Evolutionary conservation across 495 filamentous ascomycete species (phyloP), one percentile per base, ranked within the genome.

Genomic region (Halenospora varia): DNA sequence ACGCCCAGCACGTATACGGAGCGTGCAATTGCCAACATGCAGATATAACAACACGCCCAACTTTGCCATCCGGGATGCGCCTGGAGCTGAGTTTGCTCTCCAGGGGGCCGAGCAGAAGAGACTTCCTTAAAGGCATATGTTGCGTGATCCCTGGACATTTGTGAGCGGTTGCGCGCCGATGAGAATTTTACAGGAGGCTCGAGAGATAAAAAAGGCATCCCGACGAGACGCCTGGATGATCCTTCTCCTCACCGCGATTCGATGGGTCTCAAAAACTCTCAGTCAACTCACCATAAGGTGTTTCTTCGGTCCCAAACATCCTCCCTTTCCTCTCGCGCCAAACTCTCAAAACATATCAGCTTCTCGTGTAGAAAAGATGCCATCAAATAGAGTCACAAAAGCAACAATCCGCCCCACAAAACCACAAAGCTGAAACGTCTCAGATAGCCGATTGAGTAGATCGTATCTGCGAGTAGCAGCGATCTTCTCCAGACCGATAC

Each of bases 351-450:
- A 35, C 29, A 35, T 35, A 35, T 35, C 29, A 35, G 29, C 4
- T 35, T 13, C 4, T 13, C 6, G 29, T 35, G 29, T 13, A 6
- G 13, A 35, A 6, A 6, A 13, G 13, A 35, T 13, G 13, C 29
- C 29, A n/a, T n/a, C n/a, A n/a, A 35, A 35, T 35, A 13, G 13
- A 35, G 29, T 35, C 29, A 13, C 29, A 35, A 35, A 35, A 35
- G 29, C 29, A 35, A 35, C n/a, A n/a, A 35, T 6, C 13, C 29
- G 29, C 6, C 25, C 22, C 25, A 17, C 3, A 25, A 10, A 29
- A 39, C 25, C 3, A 6, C 15, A 4, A n/a, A 46, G 18, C 45
- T 57, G 54, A 57, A 57, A 57, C 54, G 46, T 57, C 40, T 42
- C 54, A 57, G 47, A 50, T 44, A 50, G 29, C 25, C 54, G 46